Evolutionary conservation across 768 basidiomycete species (phyloP), one percentile per base, ranked within the genome.

Genomic region (Russula lepida): DNA sequence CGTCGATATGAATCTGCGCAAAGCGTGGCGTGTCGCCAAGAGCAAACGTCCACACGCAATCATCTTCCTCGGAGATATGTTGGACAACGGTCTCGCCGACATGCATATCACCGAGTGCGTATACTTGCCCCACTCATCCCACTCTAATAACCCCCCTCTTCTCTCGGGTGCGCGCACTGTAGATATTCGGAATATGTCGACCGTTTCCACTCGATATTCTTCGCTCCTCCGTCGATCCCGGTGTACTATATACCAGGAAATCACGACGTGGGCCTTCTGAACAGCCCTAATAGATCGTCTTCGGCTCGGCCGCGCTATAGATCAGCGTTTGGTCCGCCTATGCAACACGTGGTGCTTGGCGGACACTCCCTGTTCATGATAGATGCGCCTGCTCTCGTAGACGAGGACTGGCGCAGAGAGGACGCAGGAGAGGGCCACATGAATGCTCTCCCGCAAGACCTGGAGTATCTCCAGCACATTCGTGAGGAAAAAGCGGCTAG

Each of bases 31-130:
- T 58, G 84, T 79, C 8, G 84, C 84, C 3, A 75, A 81, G 54
- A 73, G 76, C 6, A 76, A 82, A 56, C 74, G 72, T 27, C 88
- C 93, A 7, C 83, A 95, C 69, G 81, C 75, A 15, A 81, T 95
- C 5, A 75, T 97, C 2, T 88, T 95, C 64, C 76, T 94, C 23
- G 95, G 95, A 39, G 93, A 97, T 71, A 89, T 95, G 90, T 83
- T 95, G 83, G 92, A 95, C 67, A 84, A 81, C 56, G 93, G 92
- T 1, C 77, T 91, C 56, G 76, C 79, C 28, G 75, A 75, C 23
- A 88, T 88, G 79, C 70, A 79, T 3, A 78, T 82, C 52, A 72
- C 71, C 47, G 85, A 93, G 95, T 94, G 69, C 71, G 89, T 55
- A n/a, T 15, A 12, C 8, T 33, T 8, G 43, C 21, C 43, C n/a